Evolutionary conservation across 441 rosid genomes (phyloP).

Genomic region (Theobroma grandiflorum): DNA sequence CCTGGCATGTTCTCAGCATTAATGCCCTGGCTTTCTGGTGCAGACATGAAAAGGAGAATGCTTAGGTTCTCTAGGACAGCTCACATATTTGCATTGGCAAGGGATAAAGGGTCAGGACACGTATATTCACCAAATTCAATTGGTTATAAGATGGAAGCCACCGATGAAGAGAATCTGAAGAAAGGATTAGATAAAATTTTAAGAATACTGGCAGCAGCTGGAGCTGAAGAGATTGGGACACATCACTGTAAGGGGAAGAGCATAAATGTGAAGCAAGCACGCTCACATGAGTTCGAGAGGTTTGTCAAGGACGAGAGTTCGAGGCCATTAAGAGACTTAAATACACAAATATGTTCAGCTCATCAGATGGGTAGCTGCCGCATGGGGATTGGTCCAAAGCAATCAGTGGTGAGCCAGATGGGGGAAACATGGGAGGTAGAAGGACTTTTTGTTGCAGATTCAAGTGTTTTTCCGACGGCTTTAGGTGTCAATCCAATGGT

Average conservation of each 20-base stretch:
- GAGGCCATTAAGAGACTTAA: slow-evolving; percentile 49
- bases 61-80: slow-evolving; percentile 72
- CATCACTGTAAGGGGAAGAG: slow-evolving; percentile 60
- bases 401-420: slow-evolving; percentile 68
- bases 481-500: slow-evolving; percentile 93
- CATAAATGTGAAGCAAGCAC: slow-evolving; percentile 55
- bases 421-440: slow-evolving; percentile 90
- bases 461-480: slow-evolving; percentile 89
- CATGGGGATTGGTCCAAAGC: slow-evolving; percentile 67
- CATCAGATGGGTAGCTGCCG: slow-evolving; percentile 95
- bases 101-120: slow-evolving; percentile 74
- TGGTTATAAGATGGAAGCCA: slow-evolving; percentile 49
- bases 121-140: slow-evolving; percentile 50
- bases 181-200: slow-evolving; percentile 66
- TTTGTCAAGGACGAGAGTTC: slow-evolving; percentile 74
- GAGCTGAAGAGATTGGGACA: slow-evolving; percentile 88
- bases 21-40: slow-evolving; percentile 80
- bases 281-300: slow-evolving; percentile 51
- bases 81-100: slow-evolving; percentile 65
- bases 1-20: slow-evolving; percentile 79
- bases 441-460: slow-evolving; percentile 74
- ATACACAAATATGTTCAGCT: slow-evolving; percentile 69
- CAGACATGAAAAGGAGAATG: slow-evolving; percentile 66
- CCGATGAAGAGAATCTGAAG: slow-evolving; percentile 65
- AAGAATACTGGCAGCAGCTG: slow-evolving; percentile 73